Conservation (phyloP, 306 rosid genomes). For the Pterocarpus macrocarpus region DNA sequence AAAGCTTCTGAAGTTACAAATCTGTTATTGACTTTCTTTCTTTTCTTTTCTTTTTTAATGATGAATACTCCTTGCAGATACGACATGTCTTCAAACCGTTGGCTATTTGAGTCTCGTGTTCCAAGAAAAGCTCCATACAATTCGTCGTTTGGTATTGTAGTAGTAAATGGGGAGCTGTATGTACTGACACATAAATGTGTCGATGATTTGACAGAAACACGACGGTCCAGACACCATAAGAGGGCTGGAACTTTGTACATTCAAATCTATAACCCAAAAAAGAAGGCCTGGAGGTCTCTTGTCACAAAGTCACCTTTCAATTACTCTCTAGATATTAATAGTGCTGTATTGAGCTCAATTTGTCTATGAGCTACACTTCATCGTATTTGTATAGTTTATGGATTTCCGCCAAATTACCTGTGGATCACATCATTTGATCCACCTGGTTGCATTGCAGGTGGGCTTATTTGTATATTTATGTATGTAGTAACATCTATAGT, state of each 20-base stretch:
- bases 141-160: slow-evolving; percentile 69
- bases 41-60: background rate
- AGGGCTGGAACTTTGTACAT: slow-evolving; percentile 67
- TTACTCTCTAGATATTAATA: slow-evolving; percentile 60
- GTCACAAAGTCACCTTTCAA: slow-evolving; percentile 72
- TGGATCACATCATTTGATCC: slow-evolving; percentile 44
- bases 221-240: slow-evolving; percentile 66
- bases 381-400: slow-evolving; percentile 41
- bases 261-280: slow-evolving; percentile 81
- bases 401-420: slow-evolving; percentile 40
- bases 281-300: slow-evolving; percentile 80
- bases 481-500: slow-evolving; percentile 24
- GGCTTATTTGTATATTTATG: slow-evolving; percentile 44
- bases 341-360: slow-evolving; percentile 74
- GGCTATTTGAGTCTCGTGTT: slow-evolving; percentile 72
- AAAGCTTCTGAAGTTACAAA: slow-evolving; percentile 24
- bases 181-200: slow-evolving; percentile 61
- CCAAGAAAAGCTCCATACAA: slow-evolving; percentile 64
- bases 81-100: slow-evolving; percentile 71
- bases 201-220: slow-evolving; percentile 48
- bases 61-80: slow-evolving; percentile 63
- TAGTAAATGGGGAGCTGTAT: slow-evolving; percentile 68
- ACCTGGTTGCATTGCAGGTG: slow-evolving; percentile 24
- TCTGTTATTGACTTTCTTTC: slow-evolving; percentile 24
- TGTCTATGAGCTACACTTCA: slow-evolving; percentile 55